These are phyloP conservation scores for Brassica nigra DNA, from an alignment of 345 rosid species.

Conservation along the genomic window DNA sequence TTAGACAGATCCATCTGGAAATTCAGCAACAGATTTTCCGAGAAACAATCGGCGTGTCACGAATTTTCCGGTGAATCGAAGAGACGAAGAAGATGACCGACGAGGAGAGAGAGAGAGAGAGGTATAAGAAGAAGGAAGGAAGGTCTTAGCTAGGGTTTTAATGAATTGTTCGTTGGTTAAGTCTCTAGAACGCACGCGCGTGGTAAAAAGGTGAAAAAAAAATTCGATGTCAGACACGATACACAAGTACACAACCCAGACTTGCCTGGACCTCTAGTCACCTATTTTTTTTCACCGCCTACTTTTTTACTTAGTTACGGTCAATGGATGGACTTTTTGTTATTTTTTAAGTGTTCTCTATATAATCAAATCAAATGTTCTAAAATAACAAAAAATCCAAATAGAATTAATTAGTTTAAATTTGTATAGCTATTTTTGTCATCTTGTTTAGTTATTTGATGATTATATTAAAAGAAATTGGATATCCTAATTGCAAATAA, in stretches of 20 bases:
- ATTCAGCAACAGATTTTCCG: background rate
- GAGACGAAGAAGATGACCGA: background rate
- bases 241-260: background rate
- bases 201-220: background rate
- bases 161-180: background rate
- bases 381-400: background rate
- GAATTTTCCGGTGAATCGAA: conserved; percentile 24
- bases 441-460: background rate
- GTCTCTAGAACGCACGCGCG: background rate
- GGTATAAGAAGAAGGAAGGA: background rate
- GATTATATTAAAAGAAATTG: background rate
- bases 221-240: background rate
- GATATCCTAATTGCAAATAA: background rate
- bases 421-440: background rate
- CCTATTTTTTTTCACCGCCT: background rate
- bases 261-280: conserved; percentile 1
- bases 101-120: background rate
- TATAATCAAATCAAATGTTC: background rate
- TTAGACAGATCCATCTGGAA: conserved; percentile 48
- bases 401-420: background rate
- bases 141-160: background rate
- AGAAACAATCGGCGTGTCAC: background rate
- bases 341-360: background rate
- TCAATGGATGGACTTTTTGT: background rate
- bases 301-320: background rate